These are phyloP conservation scores for Boletus subcaerulescens DNA, from an alignment of 768 basidiomycete genomes.

Conservation along the genomic window DNA sequence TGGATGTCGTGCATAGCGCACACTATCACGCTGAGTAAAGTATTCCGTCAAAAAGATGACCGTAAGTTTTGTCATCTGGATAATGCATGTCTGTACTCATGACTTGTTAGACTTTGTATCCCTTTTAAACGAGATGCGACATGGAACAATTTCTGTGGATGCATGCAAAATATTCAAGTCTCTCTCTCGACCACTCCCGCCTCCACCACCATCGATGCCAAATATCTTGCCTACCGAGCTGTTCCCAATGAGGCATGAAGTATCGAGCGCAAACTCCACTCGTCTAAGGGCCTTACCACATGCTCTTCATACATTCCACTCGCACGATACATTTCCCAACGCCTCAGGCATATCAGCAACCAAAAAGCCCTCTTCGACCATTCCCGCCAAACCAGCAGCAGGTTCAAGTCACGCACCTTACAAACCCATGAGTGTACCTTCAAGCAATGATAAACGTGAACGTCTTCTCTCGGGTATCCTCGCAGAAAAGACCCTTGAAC, in stretches of 20 bases:
- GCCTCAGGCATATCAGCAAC: not conserved
- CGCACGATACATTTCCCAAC: constrained; percentile 46
- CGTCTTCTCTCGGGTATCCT: constrained; percentile 62
- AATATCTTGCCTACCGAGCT: constrained; percentile 48
- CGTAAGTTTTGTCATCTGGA: constrained; percentile 36
- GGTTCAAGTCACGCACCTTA: constrained; percentile 27
- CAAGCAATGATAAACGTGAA: constrained; percentile 37
- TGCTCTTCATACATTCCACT: constrained; percentile 40
- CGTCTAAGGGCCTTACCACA: constrained; percentile 50
- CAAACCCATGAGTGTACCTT: constrained; percentile 18
- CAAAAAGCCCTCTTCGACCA: constrained; percentile 3
- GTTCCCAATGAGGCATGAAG: constrained; percentile 67
- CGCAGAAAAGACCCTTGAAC: constrained; percentile 50
- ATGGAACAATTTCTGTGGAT: constrained; percentile 47
- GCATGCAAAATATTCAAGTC: constrained; percentile 48
- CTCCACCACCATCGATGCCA: constrained; percentile 23
- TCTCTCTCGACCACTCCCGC: constrained; percentile 35
- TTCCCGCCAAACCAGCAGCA: not conserved
- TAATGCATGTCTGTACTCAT: not conserved
- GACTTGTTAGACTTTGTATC: constrained; percentile 56
- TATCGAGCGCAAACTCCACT: constrained; percentile 58
- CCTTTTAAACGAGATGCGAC: constrained; percentile 74
- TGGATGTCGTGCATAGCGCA: constrained; percentile 45
- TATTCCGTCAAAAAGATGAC: constrained; percentile 73
- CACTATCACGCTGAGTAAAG: constrained; percentile 65